phyloP scores from a whole-genome alignment of 345 rosid genomes.

The Eucalyptus coolabah region DNA sequence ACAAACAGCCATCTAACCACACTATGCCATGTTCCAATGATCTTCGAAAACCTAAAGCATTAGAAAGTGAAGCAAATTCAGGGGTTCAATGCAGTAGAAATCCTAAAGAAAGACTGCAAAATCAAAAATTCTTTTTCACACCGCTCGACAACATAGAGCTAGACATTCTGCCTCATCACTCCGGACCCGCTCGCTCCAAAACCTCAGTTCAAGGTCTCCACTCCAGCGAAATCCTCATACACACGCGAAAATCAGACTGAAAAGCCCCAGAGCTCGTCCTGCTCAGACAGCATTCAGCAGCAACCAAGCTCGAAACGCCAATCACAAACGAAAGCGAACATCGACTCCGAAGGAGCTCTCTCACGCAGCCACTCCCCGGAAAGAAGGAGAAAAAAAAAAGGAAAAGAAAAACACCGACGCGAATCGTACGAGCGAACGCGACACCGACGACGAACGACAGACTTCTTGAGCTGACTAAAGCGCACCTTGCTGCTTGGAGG shows the following conservation, averaged over 20 bases:
- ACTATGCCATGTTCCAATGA: not conserved
- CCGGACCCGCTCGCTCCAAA: not conserved
- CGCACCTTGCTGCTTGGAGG: not conserved
- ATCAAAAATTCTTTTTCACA: not conserved
- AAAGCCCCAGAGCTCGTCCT: not conserved
- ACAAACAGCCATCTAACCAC: not conserved
- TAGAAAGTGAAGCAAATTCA: not conserved
- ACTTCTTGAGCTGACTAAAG: not conserved
- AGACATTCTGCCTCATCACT: not conserved
- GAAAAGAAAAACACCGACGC: not conserved
- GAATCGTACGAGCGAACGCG: not conserved
- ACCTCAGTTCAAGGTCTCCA: not conserved
- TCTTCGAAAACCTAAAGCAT: not conserved
- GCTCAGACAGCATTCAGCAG: not conserved
- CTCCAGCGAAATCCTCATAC: not conserved
- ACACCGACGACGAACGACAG: not conserved
- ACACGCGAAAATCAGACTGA: not conserved
- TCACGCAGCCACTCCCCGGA: not conserved
- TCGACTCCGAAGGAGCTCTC: not conserved
- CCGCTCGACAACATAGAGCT: not conserved
- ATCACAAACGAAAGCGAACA: not conserved
- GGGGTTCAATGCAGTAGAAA: not conserved
- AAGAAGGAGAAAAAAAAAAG: not conserved
- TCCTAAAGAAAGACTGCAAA: not conserved
- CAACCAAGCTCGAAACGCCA: not conserved